These are phyloP conservation scores for Salvia rosmarinus DNA, from an alignment of 257 asterid genomes.

Conservation along the genomic window DNA sequence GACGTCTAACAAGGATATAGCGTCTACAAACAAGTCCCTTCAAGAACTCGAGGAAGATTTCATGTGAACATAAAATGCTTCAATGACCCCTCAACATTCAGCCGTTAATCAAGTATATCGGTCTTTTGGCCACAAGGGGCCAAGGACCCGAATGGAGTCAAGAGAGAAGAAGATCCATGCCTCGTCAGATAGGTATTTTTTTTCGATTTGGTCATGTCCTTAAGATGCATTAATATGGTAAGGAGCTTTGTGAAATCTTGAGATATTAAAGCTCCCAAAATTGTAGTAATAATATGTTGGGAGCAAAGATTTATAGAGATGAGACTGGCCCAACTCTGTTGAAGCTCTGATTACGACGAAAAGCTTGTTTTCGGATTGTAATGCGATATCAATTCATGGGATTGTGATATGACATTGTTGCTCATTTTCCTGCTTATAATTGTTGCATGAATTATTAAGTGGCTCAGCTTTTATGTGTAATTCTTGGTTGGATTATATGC, in stretches of 20 bases:
- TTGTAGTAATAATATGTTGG: slow-evolving; percentile 34
- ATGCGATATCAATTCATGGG: background rate
- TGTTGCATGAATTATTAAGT: background rate
- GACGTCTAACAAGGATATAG: slow-evolving; percentile 94
- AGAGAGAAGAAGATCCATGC: slow-evolving; percentile 6
- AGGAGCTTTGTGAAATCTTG: slow-evolving; percentile 25
- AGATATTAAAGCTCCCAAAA: slow-evolving; percentile 35
- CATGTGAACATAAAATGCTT: slow-evolving; percentile 58
- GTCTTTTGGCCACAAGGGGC: slow-evolving; percentile 26
- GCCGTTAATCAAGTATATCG: slow-evolving; percentile 10
- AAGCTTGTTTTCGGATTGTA: slow-evolving; percentile 10
- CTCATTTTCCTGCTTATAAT: background rate
- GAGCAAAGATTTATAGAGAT: slow-evolving; percentile 29
- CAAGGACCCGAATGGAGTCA: background rate
- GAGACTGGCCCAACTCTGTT: background rate
- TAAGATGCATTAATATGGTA: slow-evolving; percentile 20
- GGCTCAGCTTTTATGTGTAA: background rate
- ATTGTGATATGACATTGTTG: background rate
- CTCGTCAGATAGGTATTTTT: slow-evolving; percentile 21
- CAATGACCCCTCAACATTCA: slow-evolving; percentile 16
- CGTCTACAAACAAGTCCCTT: slow-evolving; percentile 75
- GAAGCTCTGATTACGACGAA: slow-evolving; percentile 22
- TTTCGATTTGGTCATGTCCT: slow-evolving; percentile 13
- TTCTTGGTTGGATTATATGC: too few relatives aligned
- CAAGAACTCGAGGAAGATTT: slow-evolving; percentile 97